A percentile compares a stretch with the other conserved stretches of the same genome.
Conservation (phyloP, 2,329 filamentous ascomycete species). For the Hymenoscyphus albidus region DNA sequence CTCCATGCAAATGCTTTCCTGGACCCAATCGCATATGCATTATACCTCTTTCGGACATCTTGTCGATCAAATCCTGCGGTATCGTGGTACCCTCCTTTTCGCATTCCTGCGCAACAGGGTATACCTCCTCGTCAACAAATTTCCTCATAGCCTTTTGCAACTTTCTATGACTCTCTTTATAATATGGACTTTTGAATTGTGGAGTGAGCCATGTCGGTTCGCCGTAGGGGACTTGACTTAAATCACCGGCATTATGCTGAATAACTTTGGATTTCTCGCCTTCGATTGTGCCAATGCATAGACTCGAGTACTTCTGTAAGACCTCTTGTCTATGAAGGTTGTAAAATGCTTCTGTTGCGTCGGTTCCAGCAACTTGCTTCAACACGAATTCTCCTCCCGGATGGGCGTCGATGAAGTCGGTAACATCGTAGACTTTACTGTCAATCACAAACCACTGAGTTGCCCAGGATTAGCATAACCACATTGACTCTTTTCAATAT, state of each 20-base stretch:
- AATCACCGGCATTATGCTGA: constrained; percentile 63
- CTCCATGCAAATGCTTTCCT: constrained; percentile 74
- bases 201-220: constrained; percentile 81
- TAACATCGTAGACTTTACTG: constrained; percentile 80
- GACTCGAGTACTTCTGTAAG: constrained; percentile 70
- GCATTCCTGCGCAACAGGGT: constrained; percentile 70
- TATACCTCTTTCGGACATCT: constrained; percentile 70
- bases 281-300: constrained; percentile 71
- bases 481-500: neutral
- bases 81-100: constrained; percentile 72
- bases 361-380: constrained; percentile 73
- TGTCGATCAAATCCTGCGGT: constrained; percentile 67
- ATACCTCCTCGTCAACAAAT: constrained; percentile 69
- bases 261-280: constrained; percentile 74
- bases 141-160: constrained; percentile 66
- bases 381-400: constrained; percentile 76
- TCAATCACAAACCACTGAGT: constrained; percentile 75
- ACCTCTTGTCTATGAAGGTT: constrained; percentile 90
- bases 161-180: constrained; percentile 66
- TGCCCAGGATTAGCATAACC: constrained; percentile 40
- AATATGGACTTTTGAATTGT: constrained; percentile 76
- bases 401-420: constrained; percentile 80
- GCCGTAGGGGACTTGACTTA: constrained; percentile 76
- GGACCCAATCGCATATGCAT: constrained; percentile 81
- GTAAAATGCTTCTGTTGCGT: constrained; percentile 82